Evolutionary conservation across 495 filamentous ascomycete genomes (phyloP), one percentile per base, ranked within the genome.

Genomic region (Letharia columbiana): DNA sequence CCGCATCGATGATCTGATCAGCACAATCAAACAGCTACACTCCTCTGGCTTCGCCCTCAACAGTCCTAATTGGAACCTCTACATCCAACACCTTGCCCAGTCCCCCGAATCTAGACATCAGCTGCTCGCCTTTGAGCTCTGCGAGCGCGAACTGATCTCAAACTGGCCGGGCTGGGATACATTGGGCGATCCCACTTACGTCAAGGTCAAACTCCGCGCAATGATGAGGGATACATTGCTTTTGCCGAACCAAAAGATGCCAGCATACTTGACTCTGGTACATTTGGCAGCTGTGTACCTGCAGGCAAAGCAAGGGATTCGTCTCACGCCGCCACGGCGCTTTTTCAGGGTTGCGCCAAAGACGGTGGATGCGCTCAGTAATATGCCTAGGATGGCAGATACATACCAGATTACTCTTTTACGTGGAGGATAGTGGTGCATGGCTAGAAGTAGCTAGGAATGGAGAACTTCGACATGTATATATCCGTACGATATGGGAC

Each of bases 111-210:
- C 58, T 15, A 62, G 66, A 15, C 73, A 82, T 37, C 72, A 75
- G 47, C 5, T 76, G 6, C 70, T 77, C 35, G 90, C 91, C 49
- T 94, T 94, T 72, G 62, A 71, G 41, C 68, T 84, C 31, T 91
- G 88, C 76, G 91, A 96, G 75, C 67, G 76, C 17, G 80, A 85
- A 42, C 84, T 96, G 64, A 91, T 93, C 83, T 83, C 83, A 8
- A 78, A 82, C 54, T 95, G 89, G 82, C 80, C 80, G 4, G 89
- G 89, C 31, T 96, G 91, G 91, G 64, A 61, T 39, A 15, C 11
- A 17, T 35, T 72, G 18, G 56, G 66, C 10, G 44, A 62, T 12
- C 63, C 59, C 5, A 71, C 12, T 52, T 69, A 4, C 70, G 75
- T 33, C 74, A 77, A 35, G 60, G 60, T 17, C 64, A 71, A 28